These are phyloP conservation scores for Tuber indicum DNA, from an alignment of 495 filamentous ascomycete genomes.

Conservation along the genomic window DNA sequence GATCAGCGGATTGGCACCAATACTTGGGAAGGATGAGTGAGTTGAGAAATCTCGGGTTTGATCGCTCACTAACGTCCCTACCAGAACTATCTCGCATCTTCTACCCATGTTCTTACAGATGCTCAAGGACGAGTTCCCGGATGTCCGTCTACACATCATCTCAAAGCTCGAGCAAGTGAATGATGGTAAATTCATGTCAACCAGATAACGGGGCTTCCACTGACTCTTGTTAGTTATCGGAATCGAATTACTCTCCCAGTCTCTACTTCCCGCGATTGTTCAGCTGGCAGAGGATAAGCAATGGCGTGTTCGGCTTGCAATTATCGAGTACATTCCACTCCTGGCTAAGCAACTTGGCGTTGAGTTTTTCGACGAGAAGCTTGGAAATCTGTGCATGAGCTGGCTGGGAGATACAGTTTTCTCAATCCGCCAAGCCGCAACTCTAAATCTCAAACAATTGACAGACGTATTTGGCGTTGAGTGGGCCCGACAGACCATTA, in stretches of 20 bases:
- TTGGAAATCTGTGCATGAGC: slow-evolving; percentile 91
- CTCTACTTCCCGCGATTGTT: slow-evolving; percentile 94
- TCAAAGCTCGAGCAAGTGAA: slow-evolving; percentile 97
- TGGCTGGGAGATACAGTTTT: slow-evolving; percentile 99
- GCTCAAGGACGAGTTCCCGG: slow-evolving; percentile 98
- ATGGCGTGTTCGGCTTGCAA: slow-evolving; percentile 95
- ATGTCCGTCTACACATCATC: slow-evolving; percentile 96
- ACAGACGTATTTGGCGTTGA: slow-evolving; percentile 97
- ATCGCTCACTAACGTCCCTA: slow-evolving; percentile 24
- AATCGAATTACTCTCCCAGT: slow-evolving; percentile 92
- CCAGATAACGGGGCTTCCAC: slow-evolving; percentile 14
- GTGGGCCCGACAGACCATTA: slow-evolving; percentile 95
- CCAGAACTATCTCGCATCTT: slow-evolving; percentile 86
- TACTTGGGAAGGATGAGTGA: slow-evolving; percentile 95
- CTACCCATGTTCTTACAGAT: slow-evolving; percentile 98
- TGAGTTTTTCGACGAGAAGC: slow-evolving; percentile 96
- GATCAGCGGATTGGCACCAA: slow-evolving; percentile 93
- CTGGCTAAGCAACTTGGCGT: slow-evolving; percentile 93
- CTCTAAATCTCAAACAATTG: slow-evolving; percentile 92
- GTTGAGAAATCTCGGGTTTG: slow-evolving; percentile 40
- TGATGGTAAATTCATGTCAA: slow-evolving; percentile 58
- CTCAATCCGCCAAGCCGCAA: slow-evolving; percentile 94
- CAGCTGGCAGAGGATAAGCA: slow-evolving; percentile 98
- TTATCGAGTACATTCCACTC: slow-evolving; percentile 97
- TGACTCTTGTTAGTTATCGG: slow-evolving; percentile 66